These are phyloP conservation scores for Aureobasidium subglaciale DNA, from an alignment of 2,329 filamentous ascomycete species.

Conservation along the genomic window DNA sequence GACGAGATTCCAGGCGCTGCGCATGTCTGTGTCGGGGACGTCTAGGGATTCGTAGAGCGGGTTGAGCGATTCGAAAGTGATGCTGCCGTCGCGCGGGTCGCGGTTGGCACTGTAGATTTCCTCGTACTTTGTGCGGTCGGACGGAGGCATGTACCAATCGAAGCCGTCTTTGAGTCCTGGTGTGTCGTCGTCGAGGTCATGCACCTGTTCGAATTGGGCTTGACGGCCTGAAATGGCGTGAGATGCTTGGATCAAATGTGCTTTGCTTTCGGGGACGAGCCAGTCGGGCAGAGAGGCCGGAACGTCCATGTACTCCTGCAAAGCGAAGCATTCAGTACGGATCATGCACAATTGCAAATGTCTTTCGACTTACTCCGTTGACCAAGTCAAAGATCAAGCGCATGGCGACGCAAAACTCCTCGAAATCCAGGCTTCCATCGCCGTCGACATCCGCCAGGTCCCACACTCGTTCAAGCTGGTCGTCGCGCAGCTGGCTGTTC, in stretches of 20 bases:
- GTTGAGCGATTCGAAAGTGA: slow-evolving; percentile 65
- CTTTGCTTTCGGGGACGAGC: slow-evolving; percentile 93
- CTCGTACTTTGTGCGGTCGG: slow-evolving; percentile 89
- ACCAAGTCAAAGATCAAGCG: slow-evolving; percentile 93
- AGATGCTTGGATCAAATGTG: slow-evolving; percentile 78
- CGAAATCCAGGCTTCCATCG: slow-evolving; percentile 95
- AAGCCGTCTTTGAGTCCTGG: slow-evolving; percentile 90
- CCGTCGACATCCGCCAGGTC: slow-evolving; percentile 95
- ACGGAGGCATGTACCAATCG: slow-evolving; percentile 97
- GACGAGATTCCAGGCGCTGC: slow-evolving; percentile 93
- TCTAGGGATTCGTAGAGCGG: slow-evolving; percentile 78
- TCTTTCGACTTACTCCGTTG: slow-evolving; percentile 63
- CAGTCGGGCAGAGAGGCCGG: slow-evolving; percentile 81
- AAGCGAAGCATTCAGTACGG: background rate
- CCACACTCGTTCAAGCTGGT: slow-evolving; percentile 95
- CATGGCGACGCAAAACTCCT: slow-evolving; percentile 99
- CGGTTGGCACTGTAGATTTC: slow-evolving; percentile 93
- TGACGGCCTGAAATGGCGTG: slow-evolving; percentile 73
- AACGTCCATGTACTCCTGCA: slow-evolving; percentile 85
- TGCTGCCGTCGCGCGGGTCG: slow-evolving; percentile 69
- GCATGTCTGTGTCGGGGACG: slow-evolving; percentile 69
- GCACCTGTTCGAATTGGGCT: slow-evolving; percentile 75
- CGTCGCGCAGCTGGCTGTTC: slow-evolving; percentile 64
- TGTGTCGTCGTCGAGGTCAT: slow-evolving; percentile 68
- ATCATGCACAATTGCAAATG: background rate